Evolutionary conservation across 1,284 basidiomycete species (phyloP).

Genomic region (Apiotrichum akiyoshidainum): DNA sequence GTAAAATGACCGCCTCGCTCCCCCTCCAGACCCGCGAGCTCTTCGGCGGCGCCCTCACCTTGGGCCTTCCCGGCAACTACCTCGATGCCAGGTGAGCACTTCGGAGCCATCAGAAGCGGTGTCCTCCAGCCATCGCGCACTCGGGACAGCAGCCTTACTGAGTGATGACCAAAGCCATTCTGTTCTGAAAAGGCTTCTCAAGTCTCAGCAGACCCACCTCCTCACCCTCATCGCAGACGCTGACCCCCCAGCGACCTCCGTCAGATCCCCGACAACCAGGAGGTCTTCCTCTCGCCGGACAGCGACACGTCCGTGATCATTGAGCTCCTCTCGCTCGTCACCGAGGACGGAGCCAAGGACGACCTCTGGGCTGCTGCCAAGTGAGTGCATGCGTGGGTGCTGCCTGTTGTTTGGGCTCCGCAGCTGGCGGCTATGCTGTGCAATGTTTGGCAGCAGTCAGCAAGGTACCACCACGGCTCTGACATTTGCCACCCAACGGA

Average conservation of each 20-base stretch:
- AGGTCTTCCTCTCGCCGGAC: slow-evolving; percentile 76
- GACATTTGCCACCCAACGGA: too few relatives aligned
- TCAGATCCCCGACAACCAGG: slow-evolving; percentile 95
- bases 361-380: slow-evolving; percentile 62
- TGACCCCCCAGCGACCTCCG: slow-evolving; percentile 68
- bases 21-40: slow-evolving; percentile 30
- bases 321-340: slow-evolving; percentile 77
- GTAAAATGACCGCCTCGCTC: slow-evolving; percentile 11
- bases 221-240: background rate
- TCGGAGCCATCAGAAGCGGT: too few relatives aligned
- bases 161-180: too few relatives aligned
- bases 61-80: slow-evolving; percentile 60
- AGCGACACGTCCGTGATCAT: slow-evolving; percentile 75
- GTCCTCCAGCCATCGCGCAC: too few relatives aligned
- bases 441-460: too few relatives aligned
- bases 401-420: background rate
- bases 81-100: slow-evolving; percentile 87
- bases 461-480: too few relatives aligned
- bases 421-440: background rate
- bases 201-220: too few relatives aligned
- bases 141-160: too few relatives aligned
- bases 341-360: slow-evolving; percentile 51
- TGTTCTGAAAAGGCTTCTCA: too few relatives aligned
- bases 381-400: slow-evolving; percentile 51
- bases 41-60: slow-evolving; percentile 72